These are phyloP conservation scores for Globisporangium canariense DNA, from an alignment of 352 stramenopile genomes.

Conservation along the genomic window DNA sequence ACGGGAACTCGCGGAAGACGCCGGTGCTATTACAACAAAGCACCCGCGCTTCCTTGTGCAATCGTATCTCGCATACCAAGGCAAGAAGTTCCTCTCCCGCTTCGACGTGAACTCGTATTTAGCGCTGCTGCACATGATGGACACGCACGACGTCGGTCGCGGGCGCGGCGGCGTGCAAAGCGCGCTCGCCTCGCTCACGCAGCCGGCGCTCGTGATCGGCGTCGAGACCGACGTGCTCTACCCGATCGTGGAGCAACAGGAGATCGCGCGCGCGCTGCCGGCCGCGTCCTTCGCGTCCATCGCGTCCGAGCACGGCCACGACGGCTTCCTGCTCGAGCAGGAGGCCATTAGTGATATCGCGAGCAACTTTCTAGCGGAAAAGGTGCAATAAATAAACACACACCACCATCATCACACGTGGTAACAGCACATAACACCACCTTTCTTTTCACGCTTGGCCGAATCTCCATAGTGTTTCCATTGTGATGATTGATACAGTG, in stretches of 20 bases:
- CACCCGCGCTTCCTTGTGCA: constrained; percentile 66
- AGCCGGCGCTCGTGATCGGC: constrained; percentile 90
- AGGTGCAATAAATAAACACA: constrained; percentile 14
- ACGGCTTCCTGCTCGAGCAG: constrained; percentile 96
- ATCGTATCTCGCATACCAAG: constrained; percentile 90
- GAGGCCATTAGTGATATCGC: constrained; percentile 85
- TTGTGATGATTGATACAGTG: too few species aligned
- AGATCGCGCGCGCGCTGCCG: constrained; percentile 80
- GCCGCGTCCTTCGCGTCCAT: constrained; percentile 88
- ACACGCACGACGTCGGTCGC: constrained; percentile 93
- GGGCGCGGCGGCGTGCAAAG: constrained; percentile 73
- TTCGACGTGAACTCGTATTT: constrained; percentile 97
- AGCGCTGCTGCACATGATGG: constrained; percentile 94
- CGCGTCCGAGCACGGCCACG: constrained; percentile 91
- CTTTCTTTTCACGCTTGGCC: too few species aligned
- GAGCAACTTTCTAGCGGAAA: constrained; percentile 49
- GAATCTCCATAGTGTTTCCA: too few species aligned
- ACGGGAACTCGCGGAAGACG: constrained; percentile 36
- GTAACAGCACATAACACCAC: too few species aligned
- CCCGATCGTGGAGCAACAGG: constrained; percentile 89
- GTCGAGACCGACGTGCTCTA: constrained; percentile 96
- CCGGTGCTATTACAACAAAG: constrained; percentile 20
- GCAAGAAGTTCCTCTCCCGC: constrained; percentile 93
- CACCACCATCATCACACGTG: too few species aligned
- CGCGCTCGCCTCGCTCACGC: constrained; percentile 48